A percentile compares a stretch with the other conserved stretches of the same genome.
Evolutionary conservation across 2,329 filamentous ascomycete genomes (phyloP).

Genomic region (Drechslera avenae): DNA sequence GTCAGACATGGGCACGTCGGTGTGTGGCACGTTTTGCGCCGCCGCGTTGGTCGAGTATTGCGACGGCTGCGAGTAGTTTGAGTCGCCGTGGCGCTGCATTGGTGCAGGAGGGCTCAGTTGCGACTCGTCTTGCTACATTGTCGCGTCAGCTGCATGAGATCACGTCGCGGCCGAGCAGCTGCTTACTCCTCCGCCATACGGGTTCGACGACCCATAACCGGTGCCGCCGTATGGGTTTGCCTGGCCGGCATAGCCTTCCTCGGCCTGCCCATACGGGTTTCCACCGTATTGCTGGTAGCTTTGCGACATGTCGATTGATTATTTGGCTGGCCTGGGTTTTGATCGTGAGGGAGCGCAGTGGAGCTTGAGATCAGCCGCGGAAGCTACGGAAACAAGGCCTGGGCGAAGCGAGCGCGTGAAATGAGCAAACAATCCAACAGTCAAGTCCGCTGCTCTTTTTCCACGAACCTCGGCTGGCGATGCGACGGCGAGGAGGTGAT

Average conservation of each 20-base stretch:
- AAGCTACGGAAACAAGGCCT: slow-evolving; percentile 35
- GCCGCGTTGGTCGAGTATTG: slow-evolving; percentile 46
- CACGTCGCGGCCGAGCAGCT: slow-evolving; percentile 10
- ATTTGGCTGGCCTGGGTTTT: slow-evolving; percentile 13
- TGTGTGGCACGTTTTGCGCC: slow-evolving; percentile 19
- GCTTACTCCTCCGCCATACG: slow-evolving; percentile 39
- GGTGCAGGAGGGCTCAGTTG: slow-evolving; percentile 35
- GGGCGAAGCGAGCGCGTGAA: slow-evolving; percentile 8
- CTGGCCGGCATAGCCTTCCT: slow-evolving; percentile 11
- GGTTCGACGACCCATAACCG: slow-evolving; percentile 38
- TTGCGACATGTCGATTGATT: slow-evolving; percentile 35
- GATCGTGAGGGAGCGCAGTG: slow-evolving; percentile 18
- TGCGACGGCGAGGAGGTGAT: neutral
- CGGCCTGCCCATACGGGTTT: slow-evolving; percentile 15
- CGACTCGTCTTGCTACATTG: slow-evolving; percentile 29
- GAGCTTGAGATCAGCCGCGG: slow-evolving; percentile 28
- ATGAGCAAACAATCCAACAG: neutral
- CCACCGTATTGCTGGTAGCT: slow-evolving; percentile 59
- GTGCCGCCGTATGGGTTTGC: slow-evolving; percentile 49
- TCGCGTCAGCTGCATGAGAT: slow-evolving; percentile 15
- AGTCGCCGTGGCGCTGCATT: slow-evolving; percentile 40
- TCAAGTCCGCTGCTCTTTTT: slow-evolving; percentile 2
- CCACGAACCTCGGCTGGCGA: neutral
- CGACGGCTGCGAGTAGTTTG: slow-evolving; percentile 48
- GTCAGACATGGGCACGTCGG: slow-evolving; percentile 20